phyloP scores from a whole-genome alignment of 2,329 filamentous ascomycete species.

The Phyllosticta citribraziliensis region DNA sequence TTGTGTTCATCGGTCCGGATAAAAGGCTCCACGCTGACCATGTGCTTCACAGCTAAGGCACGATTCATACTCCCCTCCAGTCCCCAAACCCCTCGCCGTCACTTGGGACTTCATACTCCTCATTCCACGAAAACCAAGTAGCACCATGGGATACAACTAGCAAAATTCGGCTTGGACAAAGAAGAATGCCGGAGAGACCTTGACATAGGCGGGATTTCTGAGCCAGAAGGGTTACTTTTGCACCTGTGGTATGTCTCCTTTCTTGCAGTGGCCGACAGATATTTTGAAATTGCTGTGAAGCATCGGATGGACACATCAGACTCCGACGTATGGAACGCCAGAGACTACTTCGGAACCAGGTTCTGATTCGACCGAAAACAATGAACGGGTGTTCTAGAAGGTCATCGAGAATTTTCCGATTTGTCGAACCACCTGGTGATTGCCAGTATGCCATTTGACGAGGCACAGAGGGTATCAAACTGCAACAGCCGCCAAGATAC shows the following conservation, averaged over 20 bases:
- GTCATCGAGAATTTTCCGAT: slow-evolving; percentile 21
- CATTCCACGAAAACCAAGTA: too few relatives aligned
- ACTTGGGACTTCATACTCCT: too few relatives aligned
- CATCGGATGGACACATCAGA: background rate
- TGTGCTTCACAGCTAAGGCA: too few relatives aligned
- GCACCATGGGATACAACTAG: too few relatives aligned
- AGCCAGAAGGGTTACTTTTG: slow-evolving; percentile 24
- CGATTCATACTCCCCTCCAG: too few relatives aligned
- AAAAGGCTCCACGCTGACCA: too few relatives aligned
- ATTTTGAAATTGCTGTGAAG: slow-evolving; percentile 1
- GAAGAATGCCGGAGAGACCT: too few relatives aligned
- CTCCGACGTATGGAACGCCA: slow-evolving; percentile 11
- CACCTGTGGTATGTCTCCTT: slow-evolving; percentile 23
- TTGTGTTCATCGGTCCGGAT: too few relatives aligned
- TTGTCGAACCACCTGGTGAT: slow-evolving; percentile 23
- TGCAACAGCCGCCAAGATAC: slow-evolving; percentile 28
- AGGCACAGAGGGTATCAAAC: background rate
- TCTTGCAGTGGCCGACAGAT: slow-evolving; percentile 24
- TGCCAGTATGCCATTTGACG: background rate
- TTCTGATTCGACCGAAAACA: slow-evolving; percentile 28
- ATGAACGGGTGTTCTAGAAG: slow-evolving; percentile 33
- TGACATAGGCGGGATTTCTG: too few relatives aligned
- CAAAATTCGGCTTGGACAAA: too few relatives aligned
- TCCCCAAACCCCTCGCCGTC: too few relatives aligned
- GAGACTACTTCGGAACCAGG: slow-evolving; percentile 27